phyloP scores from a whole-genome alignment of 306 rosid species.

The Amphicarpaea edgeworthii region DNA sequence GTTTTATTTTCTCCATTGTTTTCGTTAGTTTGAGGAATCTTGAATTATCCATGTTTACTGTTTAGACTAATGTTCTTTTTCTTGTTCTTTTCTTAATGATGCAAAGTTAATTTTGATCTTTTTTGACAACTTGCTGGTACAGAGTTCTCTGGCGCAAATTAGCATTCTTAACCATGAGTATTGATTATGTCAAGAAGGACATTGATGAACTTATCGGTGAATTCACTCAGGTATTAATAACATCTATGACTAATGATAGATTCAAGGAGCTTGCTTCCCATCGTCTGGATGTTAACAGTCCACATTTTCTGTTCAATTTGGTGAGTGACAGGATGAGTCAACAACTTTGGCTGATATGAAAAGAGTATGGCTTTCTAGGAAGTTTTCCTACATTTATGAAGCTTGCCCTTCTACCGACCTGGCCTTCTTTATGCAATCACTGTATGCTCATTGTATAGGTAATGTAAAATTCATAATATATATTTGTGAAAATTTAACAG shows the following conservation, averaged over 20 bases:
- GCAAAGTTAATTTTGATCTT: not conserved
- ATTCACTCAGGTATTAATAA: constrained; percentile 68
- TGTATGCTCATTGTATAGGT: constrained; percentile 85
- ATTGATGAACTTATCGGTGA: constrained; percentile 77
- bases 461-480: constrained; percentile 24
- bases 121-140: constrained; percentile 14
- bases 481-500: constrained; percentile 23
- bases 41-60: constrained; percentile 1
- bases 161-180: constrained; percentile 50
- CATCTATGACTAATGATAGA: too few relatives aligned
- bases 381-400: constrained; percentile 82
- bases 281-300: constrained; percentile 24
- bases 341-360: constrained; percentile 74
- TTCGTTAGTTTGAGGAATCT: not conserved
- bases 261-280: not conserved
- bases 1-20: not conserved
- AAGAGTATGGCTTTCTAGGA: constrained; percentile 79
- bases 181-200: constrained; percentile 67
- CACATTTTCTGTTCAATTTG: constrained; percentile 34
- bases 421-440: constrained; percentile 90
- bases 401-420: constrained; percentile 71
- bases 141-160: constrained; percentile 22
- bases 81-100: not conserved
- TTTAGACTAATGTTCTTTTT: constrained; percentile 18
- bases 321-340: constrained; percentile 55